These are phyloP conservation scores for Puccinellia tenuiflora DNA, from an alignment of 176 grass and related monocot species.

Conservation along the genomic window DNA sequence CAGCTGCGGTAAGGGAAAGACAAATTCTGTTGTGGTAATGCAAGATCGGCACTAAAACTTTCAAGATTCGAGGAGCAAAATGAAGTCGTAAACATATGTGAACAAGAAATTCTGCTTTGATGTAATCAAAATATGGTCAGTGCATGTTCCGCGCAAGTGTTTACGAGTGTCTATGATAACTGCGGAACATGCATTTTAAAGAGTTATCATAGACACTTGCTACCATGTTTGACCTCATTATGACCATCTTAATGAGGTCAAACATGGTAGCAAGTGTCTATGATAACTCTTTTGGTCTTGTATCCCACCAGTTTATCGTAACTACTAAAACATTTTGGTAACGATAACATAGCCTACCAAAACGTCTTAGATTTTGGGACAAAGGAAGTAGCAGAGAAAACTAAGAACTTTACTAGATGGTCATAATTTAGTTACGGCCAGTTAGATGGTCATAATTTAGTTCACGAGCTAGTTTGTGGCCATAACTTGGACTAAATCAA, in stretches of 20 bases:
- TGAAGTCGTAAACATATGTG: neutral
- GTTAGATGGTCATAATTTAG: neutral
- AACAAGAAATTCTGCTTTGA: neutral
- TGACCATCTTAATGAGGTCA: neutral
- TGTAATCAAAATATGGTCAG: neutral
- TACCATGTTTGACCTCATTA: no score
- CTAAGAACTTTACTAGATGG: neutral
- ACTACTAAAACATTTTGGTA: neutral
- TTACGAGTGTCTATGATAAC: no score
- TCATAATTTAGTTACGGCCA: no score
- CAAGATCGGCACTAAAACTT: neutral
- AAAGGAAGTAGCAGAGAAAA: neutral
- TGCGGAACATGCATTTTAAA: no score
- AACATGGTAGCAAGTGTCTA: neutral
- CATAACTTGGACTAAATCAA: neutral
- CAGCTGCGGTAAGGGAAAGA: no score
- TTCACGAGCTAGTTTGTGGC: neutral
- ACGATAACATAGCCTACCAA: no score
- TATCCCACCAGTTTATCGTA: neutral
- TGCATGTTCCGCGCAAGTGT: neutral
- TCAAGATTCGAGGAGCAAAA: neutral
- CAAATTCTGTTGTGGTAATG: neutral
- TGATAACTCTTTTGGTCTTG: neutral
- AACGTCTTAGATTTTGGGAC: no score
- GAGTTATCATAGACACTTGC: no score